Evolutionary conservation across 257 asterid species (phyloP), one percentile per base, ranked within the genome.

Genomic region (Solanum chiquidenum): DNA sequence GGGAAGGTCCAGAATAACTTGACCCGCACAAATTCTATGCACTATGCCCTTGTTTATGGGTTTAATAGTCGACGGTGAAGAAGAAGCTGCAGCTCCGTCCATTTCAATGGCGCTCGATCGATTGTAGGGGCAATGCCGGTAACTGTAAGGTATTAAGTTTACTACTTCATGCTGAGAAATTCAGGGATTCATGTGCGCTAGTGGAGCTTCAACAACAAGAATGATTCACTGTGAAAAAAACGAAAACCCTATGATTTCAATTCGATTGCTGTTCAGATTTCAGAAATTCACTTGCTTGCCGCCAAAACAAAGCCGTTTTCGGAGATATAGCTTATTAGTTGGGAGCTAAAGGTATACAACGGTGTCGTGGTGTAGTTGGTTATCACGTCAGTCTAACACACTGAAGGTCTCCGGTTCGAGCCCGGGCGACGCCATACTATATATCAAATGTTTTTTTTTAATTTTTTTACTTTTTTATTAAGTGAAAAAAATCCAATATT

Each of bases 361-460:
- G 42, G 85, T 80, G 37, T 94, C 95, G 95, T 92, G 96, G 96
- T 94, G 96, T 93, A 93, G 98, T 94, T 94, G 96, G 98, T 94
- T 94, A 94, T 93, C 95, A 93, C 94, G 95, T 94, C 95, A 92
- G 95, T 94, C 96, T 93, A 94, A 94, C 96, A 93, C 95, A 92
- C 96, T 91, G 94, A 95, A 95, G 95, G 98, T 95, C 96, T 93
- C 98, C 95, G 95, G 94, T 93, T 92, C 95, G 93, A 93, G 55
- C 38, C 95, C 94, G 94, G 95, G 94, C 95, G 94, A 94, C 86
- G 98, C 95, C 95, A 92, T 8, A 5, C 0, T 0, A 10, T 11
- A 14, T 44, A 12, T 29, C 31, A 1, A 29, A 29, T 29, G 31
- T 29, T 29, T 29, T 29, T 29, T 29, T 40, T 6, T 52, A 5